phyloP scores from a whole-genome alignment of 176 grass and related monocot species.

The Oryza coarctata region DNA sequence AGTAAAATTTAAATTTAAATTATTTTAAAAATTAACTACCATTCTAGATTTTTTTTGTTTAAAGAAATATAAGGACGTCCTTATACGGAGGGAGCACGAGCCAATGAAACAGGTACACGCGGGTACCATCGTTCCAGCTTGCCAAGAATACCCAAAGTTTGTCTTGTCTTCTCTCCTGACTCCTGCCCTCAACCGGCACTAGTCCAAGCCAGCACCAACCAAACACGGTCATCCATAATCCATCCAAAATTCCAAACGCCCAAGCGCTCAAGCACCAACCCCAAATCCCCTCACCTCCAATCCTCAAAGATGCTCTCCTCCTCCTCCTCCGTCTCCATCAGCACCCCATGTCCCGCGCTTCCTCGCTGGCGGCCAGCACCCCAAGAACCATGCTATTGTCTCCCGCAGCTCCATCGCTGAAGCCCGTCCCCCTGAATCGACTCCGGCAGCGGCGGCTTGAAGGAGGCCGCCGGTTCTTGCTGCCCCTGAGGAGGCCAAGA shows the following conservation, averaged over 20 bases:
- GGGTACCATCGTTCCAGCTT: too few species aligned
- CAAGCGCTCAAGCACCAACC: not conserved
- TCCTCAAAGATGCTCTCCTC: not conserved
- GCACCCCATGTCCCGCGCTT: conserved; percentile 1
- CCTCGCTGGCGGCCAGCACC: not conserved
- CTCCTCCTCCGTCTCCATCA: not conserved
- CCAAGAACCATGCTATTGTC: conserved; percentile 34
- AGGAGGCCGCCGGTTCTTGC: conserved; percentile 7
- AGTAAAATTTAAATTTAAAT: too few species aligned
- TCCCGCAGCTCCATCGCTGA: not conserved
- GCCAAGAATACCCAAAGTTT: too few species aligned
- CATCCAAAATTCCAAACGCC: conserved; percentile 26
- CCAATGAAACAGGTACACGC: too few species aligned
- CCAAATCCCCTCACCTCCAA: not conserved
- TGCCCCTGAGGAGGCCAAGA: conserved; percentile 19
- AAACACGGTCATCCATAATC: not conserved
- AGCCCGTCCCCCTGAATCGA: conserved; percentile 1
- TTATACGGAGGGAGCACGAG: too few species aligned
- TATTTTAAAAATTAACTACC: too few species aligned
- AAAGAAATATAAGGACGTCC: too few species aligned
- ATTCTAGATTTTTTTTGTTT: too few species aligned
- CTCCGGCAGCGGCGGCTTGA: not conserved
- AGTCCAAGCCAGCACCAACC: too few species aligned
- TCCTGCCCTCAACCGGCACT: too few species aligned
- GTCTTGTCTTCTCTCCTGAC: too few species aligned